phyloP scores from a whole-genome alignment of 768 basidiomycete genomes.

The Pleurotus cornucopiae region DNA sequence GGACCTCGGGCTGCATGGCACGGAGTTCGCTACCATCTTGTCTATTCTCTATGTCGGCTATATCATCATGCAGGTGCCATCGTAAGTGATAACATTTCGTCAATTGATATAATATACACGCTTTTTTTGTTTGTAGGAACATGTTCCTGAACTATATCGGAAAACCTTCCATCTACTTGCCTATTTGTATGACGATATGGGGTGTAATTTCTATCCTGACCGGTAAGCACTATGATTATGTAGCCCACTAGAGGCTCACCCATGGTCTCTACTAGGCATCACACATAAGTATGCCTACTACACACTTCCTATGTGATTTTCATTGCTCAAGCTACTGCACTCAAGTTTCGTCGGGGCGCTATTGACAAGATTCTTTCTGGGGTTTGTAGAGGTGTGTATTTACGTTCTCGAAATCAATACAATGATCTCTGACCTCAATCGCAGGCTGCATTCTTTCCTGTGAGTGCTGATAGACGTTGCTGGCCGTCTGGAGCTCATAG shows the following conservation, averaged over 20 bases:
- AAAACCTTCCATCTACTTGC: constrained; percentile 60
- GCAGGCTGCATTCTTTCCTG: constrained; percentile 63
- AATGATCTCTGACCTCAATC: constrained; percentile 7
- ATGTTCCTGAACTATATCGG: constrained; percentile 65
- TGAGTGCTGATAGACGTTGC: not conserved
- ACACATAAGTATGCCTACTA: constrained; percentile 29
- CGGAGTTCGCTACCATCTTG: constrained; percentile 59
- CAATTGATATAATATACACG: not conserved
- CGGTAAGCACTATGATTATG: constrained; percentile 25
- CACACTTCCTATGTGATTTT: not conserved
- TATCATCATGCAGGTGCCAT: constrained; percentile 69
- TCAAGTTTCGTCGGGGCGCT: constrained; percentile 60
- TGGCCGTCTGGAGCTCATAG: constrained; percentile 2
- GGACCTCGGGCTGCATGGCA: constrained; percentile 52
- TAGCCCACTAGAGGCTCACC: not conserved
- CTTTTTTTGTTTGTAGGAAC: constrained; percentile 37
- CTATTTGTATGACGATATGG: constrained; percentile 63
- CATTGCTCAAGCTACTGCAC: not conserved
- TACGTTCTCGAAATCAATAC: not conserved
- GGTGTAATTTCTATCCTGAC: constrained; percentile 49
- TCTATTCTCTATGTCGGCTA: constrained; percentile 67
- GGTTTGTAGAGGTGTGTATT: constrained; percentile 46
- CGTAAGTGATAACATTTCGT: constrained; percentile 32
- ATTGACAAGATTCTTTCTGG: constrained; percentile 70
- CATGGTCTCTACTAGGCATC: constrained; percentile 28